Conservation (phyloP, 2,329 filamentous ascomycete species). For the Pseudocercospora macadamiae region DNA sequence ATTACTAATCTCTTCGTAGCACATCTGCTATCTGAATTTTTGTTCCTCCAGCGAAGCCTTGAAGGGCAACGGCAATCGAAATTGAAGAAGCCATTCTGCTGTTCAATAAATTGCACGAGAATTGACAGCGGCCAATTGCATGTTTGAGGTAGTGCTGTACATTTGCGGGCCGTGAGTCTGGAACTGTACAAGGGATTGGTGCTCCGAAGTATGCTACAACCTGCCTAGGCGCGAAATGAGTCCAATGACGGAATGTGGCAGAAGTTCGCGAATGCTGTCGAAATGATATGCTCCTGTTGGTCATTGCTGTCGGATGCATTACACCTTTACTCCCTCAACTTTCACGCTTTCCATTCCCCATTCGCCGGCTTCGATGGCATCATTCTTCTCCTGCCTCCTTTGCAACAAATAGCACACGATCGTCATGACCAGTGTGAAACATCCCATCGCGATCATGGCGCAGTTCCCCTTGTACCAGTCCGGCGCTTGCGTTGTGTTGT, state of each 20-base stretch:
- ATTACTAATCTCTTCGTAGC: not conserved
- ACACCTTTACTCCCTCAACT: not conserved
- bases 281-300: not conserved
- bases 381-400: slow-evolving; percentile 27
- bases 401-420: slow-evolving; percentile 28
- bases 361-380: slow-evolving; percentile 10
- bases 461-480: slow-evolving; percentile 32
- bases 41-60: not conserved
- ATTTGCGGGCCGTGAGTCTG: too few relatives aligned
- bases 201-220: too few relatives aligned
- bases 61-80: too few relatives aligned
- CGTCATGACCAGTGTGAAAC: slow-evolving; percentile 28
- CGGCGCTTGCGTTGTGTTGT: slow-evolving; percentile 33
- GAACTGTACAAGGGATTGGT: too few relatives aligned
- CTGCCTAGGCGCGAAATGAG: too few relatives aligned
- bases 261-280: not conserved
- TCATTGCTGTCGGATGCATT: not conserved
- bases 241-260: not conserved
- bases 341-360: slow-evolving; percentile 2
- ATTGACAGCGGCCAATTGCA: too few relatives aligned
- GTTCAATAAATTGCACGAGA: too few relatives aligned
- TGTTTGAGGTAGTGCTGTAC: too few relatives aligned
- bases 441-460: slow-evolving; percentile 35
- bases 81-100: too few relatives aligned
- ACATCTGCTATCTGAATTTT: not conserved